phyloP scores from a whole-genome alignment of 225 moss, liverwort and hornwort species.

The Asterella californica region DNA sequence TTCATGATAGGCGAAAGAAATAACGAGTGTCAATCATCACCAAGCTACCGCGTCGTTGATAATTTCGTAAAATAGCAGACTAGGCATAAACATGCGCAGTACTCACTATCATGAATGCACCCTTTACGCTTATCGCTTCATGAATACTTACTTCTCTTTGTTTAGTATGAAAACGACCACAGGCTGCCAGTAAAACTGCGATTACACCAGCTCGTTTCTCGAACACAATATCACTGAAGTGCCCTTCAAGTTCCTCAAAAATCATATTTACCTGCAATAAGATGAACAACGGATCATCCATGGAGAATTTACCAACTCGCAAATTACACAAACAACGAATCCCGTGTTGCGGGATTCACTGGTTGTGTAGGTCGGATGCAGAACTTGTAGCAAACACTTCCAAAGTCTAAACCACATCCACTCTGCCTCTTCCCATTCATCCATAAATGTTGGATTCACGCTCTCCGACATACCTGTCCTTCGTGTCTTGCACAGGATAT shows the following conservation, averaged over 20 bases:
- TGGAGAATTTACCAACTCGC: not conserved
- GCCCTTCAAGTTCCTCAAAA: constrained; percentile 83
- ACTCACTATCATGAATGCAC: not conserved
- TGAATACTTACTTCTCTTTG: constrained; percentile 68
- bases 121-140: not conserved
- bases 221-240: constrained; percentile 70
- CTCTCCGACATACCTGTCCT: constrained; percentile 58
- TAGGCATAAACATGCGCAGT: not conserved
- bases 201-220: constrained; percentile 80
- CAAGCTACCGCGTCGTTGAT: not conserved
- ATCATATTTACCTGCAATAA: constrained; percentile 74
- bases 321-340: not conserved
- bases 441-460: not conserved
- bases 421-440: not conserved
- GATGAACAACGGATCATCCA: not conserved
- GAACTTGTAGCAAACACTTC: not conserved
- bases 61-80: not conserved
- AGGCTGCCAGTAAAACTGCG: constrained; percentile 84
- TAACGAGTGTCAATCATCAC: not conserved
- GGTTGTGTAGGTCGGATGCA: not conserved
- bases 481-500: constrained; percentile 81
- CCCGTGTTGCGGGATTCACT: not conserved
- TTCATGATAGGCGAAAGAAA: not conserved
- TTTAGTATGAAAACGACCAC: constrained; percentile 71
- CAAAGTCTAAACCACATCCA: not conserved